phyloP scores from a whole-genome alignment of 1,139 yeast species.

The Kodamaea arcana region DNA sequence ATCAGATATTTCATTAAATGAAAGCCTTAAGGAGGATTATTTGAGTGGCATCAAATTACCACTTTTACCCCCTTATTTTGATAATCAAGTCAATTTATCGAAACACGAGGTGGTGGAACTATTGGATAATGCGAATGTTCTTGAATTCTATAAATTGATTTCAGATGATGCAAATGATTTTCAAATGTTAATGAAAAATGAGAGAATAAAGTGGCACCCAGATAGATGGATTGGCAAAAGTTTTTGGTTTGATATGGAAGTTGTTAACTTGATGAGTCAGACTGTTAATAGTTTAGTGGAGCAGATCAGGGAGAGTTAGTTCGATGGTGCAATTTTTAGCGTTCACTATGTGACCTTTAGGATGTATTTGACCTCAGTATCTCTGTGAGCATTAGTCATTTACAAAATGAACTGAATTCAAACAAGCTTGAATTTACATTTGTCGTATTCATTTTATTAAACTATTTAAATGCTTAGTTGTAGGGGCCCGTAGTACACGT shows the following conservation, averaged over 20 bases:
- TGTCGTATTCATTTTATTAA: too few species aligned
- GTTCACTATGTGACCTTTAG: too few species aligned
- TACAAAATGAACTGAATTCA: too few species aligned
- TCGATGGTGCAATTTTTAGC: constrained; percentile 2
- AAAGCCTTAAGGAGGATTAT: constrained; percentile 9
- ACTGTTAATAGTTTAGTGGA: constrained; percentile 26
- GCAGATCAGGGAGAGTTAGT: constrained; percentile 8
- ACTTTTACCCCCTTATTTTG: constrained; percentile 12
- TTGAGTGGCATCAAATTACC: constrained; percentile 12
- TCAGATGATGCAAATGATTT: constrained; percentile 8
- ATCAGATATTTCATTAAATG: constrained; percentile 5
- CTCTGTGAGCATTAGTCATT: too few species aligned
- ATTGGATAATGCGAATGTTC: constrained; percentile 20
- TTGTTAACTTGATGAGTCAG: constrained; percentile 30
- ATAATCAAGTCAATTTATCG: constrained; percentile 8
- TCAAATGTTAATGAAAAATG: constrained; percentile 37
- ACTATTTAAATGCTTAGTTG: too few species aligned
- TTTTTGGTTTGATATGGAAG: constrained; percentile 18
- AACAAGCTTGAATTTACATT: too few species aligned
- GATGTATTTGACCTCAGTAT: too few species aligned
- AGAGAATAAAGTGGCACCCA: constrained; percentile 68
- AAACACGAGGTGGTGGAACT: constrained; percentile 16
- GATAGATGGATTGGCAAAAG: constrained; percentile 44
- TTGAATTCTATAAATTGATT: constrained; percentile 25
- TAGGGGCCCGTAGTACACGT: too few species aligned